These are phyloP conservation scores for Daphne laureola DNA, from an alignment of 441 rosid genomes.

Conservation along the genomic window DNA sequence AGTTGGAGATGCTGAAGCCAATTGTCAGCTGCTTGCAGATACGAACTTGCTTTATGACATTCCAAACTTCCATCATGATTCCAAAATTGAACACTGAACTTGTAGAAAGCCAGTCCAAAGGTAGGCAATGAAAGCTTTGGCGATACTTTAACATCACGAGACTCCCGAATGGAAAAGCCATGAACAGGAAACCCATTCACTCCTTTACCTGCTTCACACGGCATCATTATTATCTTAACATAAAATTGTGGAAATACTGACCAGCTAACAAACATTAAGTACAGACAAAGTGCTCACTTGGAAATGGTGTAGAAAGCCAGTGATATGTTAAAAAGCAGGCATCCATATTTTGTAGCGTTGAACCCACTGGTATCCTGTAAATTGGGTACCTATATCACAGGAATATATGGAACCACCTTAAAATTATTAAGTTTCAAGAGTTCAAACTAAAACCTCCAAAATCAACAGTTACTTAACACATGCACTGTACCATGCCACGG, in stretches of 20 bases:
- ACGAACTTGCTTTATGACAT: constrained; percentile 23
- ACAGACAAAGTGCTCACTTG: neutral
- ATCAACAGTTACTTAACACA: constrained; percentile 5
- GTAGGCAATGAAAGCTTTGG: constrained; percentile 23
- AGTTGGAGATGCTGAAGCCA: constrained; percentile 45
- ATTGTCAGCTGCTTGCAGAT: constrained; percentile 35
- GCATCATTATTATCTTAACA: neutral
- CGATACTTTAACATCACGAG: constrained; percentile 12
- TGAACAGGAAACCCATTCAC: constrained; percentile 16
- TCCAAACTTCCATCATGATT: constrained; percentile 22
- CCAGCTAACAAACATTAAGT: neutral
- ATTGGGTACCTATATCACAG: constrained; percentile 35
- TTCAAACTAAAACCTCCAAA: neutral
- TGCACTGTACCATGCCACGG: constrained; percentile 46
- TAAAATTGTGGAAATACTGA: neutral
- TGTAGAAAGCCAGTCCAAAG: constrained; percentile 37
- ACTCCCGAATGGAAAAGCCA: constrained; percentile 16
- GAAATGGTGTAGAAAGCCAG: constrained; percentile 22
- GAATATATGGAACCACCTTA: neutral
- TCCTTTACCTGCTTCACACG: constrained; percentile 13
- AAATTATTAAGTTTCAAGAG: neutral
- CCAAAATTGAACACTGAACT: constrained; percentile 29
- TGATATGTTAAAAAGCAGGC: constrained; percentile 37
- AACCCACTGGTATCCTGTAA: constrained; percentile 35
- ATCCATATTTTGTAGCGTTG: constrained; percentile 32